Evolutionary conservation across 331 rosid species (phyloP), one percentile per base, ranked within the genome.

Genomic region (Rhamnella rubrinervis): DNA sequence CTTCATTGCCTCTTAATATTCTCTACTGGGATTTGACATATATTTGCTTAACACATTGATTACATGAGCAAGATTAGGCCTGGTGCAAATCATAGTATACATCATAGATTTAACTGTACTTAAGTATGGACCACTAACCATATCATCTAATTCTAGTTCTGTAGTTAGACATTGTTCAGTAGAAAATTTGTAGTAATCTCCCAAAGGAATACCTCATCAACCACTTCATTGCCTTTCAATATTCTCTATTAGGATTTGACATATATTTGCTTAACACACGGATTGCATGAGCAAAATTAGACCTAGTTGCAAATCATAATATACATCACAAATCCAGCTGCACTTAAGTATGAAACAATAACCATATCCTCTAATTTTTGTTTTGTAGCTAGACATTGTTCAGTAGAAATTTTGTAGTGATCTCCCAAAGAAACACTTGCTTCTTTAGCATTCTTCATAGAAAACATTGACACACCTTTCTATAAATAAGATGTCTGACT

Each of bases 351-450:
- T 0, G 57, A 25, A 0, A 52, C 57, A 10, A 0, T 14, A 52
- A 1, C 7, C 57, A 52, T 52, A 18, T 18, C 57, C 15, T 52
- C 57, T 85, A 81, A 37, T 78, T 88, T 62, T 6, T 6, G 9
- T 6, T 39, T 5, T 39, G 8, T 39, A 0, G 44, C 0, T 1
- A 8, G 44, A 39, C 11, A 39, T 39, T 39, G 44, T 6, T 87
- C 91, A 58, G 87, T 84, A 7, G 84, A 74, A 59, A 61, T 66
- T 63, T 6, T 80, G 80, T 89, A 39, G 83, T 89, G 93, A 66
- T 9, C 81, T 66, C 96, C 93, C 1, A 39, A 39, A 39, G 6
- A 8, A 39, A 39, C 44, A 39, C 11, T 6, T 6, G 1, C 44
- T 6, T 6, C 7, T 1, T 39, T 39, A 2, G 44, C 0, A 6